phyloP scores from a whole-genome alignment of 2,329 filamentous ascomycete genomes.

The Verticillium alfalfae region DNA sequence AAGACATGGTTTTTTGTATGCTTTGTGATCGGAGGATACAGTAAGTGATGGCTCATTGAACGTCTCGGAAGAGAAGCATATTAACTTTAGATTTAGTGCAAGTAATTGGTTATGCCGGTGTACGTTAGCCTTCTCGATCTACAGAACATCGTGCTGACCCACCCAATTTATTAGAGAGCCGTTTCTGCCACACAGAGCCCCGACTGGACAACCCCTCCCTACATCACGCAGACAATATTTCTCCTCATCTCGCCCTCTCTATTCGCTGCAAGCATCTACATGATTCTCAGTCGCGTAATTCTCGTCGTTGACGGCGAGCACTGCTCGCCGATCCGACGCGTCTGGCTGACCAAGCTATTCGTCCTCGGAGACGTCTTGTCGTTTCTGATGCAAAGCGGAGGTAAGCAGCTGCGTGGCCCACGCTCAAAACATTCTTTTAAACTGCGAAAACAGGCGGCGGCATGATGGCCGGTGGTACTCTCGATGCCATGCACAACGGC shows the following conservation, averaged over 20 bases:
- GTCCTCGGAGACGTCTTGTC: slow-evolving; percentile 43
- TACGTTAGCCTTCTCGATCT: not conserved
- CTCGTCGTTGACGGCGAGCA: slow-evolving; percentile 28
- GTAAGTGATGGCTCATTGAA: not conserved
- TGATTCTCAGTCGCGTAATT: slow-evolving; percentile 37
- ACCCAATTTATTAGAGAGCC: not conserved
- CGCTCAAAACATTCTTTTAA: not conserved
- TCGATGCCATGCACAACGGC: slow-evolving; percentile 15
- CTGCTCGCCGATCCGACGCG: slow-evolving; percentile 32
- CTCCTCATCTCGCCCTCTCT: slow-evolving; percentile 31
- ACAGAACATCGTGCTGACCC: not conserved
- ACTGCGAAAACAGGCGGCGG: slow-evolving; percentile 1
- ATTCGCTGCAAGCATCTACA: slow-evolving; percentile 41
- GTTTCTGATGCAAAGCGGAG: slow-evolving; percentile 22
- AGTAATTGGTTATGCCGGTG: slow-evolving; percentile 17
- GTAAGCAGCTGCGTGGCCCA: not conserved
- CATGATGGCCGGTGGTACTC: slow-evolving; percentile 6
- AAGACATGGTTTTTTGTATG: slow-evolving; percentile 9
- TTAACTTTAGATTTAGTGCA: not conserved
- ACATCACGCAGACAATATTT: slow-evolving; percentile 32
- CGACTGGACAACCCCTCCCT: slow-evolving; percentile 32
- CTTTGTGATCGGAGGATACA: slow-evolving; percentile 7
- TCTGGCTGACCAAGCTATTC: slow-evolving; percentile 45
- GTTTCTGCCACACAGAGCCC: not conserved
- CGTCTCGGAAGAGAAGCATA: not conserved